Base-by-base conservation (phyloP, 116 monocot genomes). In the Posidonia oceanica region DNA sequence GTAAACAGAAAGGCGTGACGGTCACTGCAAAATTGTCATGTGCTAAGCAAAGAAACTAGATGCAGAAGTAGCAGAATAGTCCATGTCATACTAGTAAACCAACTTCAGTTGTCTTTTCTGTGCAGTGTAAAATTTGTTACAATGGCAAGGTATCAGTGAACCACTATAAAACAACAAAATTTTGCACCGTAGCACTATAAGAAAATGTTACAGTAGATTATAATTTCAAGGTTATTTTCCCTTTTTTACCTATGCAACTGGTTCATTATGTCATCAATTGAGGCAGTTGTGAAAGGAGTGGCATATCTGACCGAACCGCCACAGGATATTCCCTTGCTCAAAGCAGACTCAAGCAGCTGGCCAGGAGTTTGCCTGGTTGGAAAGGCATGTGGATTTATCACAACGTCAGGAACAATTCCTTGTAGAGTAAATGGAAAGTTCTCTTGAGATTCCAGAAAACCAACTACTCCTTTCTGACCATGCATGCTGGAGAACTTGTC, bases 401-500 rank as follows among this genome's bases (percentile, higher is more conserved):
- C 95, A 63, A 96, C 85, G 77, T 96, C 95, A 39, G 95, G 95
- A 51, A 96, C 95, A 59, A 96, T 88, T 54, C 95, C 95, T 78
- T 84, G 79, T 21, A 54, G 36, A 7, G 95, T 96, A 75, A 96
- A 96, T 11, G 95, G 84, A 56, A 96, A 96, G 61, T 96, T 96
- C 54, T 96, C 95, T 71, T 96, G 95, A 22, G 91, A 79, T 74
- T 96, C 95, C 56, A 96, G 68, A 73, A 88, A 85, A 38, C 95
- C 95, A 74, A 96, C 75, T 23, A 96, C 95, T 67, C 95, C 95
- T 78, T 96, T 96, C 76, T 96, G 95, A 18, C 95, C 95, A 77
- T 96, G 95, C 95, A 96, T 96, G 75, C 95, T 96, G 22, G 95
- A 91, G 77, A 96, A 96, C 21, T 96, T 96, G 78, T 94, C 94